These are phyloP conservation scores for Aphanomyces euteiches DNA, from an alignment of 352 stramenopile genomes.

Conservation along the genomic window DNA sequence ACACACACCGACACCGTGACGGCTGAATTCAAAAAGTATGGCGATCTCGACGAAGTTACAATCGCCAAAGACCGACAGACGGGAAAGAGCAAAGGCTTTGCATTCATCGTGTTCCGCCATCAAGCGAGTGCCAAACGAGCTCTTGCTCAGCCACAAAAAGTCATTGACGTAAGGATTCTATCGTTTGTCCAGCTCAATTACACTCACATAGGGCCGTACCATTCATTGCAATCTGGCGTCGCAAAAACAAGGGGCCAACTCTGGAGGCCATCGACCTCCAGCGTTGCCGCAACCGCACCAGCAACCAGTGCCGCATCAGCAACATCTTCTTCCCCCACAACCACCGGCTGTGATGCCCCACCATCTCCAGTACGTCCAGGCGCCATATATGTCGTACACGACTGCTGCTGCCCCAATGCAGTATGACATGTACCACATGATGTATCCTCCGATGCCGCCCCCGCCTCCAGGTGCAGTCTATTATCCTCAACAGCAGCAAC, in stretches of 20 bases:
- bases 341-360: not conserved
- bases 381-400: not conserved
- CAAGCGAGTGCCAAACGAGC: slow-evolving; percentile 42
- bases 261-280: slow-evolving; percentile 5
- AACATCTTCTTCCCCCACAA: slow-evolving; percentile 1
- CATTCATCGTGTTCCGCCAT: slow-evolving; percentile 61
- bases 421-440: slow-evolving; percentile 24
- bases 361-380: not conserved
- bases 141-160: slow-evolving; percentile 57
- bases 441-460: slow-evolving; percentile 14
- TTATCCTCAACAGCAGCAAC: too few relatives aligned
- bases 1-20: slow-evolving; percentile 50
- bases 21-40: slow-evolving; percentile 59
- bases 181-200: not conserved
- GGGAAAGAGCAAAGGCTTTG: slow-evolving; percentile 64
- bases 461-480: not conserved
- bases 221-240: slow-evolving; percentile 61
- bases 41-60: slow-evolving; percentile 49
- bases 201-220: slow-evolving; percentile 41
- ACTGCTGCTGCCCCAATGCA: not conserved
- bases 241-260: slow-evolving; percentile 21
- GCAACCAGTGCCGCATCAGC: not conserved
- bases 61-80: slow-evolving; percentile 52
- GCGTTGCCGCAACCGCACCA: not conserved
- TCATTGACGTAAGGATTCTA: slow-evolving; percentile 49